Percentiles rank a stretch among this genome's conserved stretches.
phyloP scores from a whole-genome alignment of 2,329 filamentous ascomycete species.

The Pseudogymnoascus sp. region DNA sequence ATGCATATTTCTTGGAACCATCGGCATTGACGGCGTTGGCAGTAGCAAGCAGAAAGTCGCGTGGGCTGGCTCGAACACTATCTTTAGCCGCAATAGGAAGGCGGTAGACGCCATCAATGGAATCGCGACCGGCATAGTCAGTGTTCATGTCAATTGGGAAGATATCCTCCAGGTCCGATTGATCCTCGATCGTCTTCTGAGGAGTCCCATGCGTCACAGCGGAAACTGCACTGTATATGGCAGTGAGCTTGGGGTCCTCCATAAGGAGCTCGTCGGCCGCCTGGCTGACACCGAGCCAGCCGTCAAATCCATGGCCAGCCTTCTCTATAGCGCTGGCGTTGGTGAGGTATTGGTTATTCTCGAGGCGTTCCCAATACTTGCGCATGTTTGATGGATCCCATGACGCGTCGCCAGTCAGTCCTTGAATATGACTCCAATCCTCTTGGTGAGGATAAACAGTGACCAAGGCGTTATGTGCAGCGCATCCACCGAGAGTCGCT shows the following conservation, averaged over 20 bases:
- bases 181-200: conserved; percentile 5
- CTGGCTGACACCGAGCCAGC: conserved; percentile 26
- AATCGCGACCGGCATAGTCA: conserved; percentile 15
- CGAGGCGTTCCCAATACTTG: conserved; percentile 34
- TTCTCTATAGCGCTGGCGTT: conserved; percentile 25
- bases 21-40: conserved; percentile 17
- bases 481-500: conserved; percentile 32
- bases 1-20: conserved; percentile 17
- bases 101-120: conserved; percentile 18
- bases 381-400: conserved; percentile 36
- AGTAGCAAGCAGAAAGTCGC: conserved; percentile 21
- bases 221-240: conserved; percentile 17
- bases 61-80: conserved; percentile 16
- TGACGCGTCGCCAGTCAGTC: conserved; percentile 34
- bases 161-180: conserved; percentile 11
- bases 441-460: conserved; percentile 32
- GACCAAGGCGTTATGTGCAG: conserved; percentile 30
- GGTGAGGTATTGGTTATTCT: conserved; percentile 36
- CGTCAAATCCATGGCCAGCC: conserved; percentile 35
- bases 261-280: conserved; percentile 12
- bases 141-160: conserved; percentile 20
- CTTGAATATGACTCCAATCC: conserved; percentile 35
- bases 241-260: conserved; percentile 16
- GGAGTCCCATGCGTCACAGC: conserved; percentile 13
- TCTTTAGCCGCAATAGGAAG: conserved; percentile 17